Evolutionary conservation across 257 asterid genomes (phyloP), one percentile per base, ranked within the genome.

Genomic region (Nemophila menziesii): DNA sequence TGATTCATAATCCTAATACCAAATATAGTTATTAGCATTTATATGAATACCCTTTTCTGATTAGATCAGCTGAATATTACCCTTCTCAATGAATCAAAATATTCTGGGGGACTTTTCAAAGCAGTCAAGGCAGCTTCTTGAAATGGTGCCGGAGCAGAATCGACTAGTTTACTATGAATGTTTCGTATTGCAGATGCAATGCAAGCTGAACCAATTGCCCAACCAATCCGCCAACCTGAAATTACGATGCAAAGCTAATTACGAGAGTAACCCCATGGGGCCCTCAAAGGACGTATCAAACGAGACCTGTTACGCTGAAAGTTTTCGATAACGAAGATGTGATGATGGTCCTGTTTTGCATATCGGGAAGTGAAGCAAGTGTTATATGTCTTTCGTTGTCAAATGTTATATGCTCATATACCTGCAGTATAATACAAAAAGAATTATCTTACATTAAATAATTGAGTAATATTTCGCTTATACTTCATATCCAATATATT

Each of bases 171-270:
- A 38, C 65, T 34, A 50, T 83, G 97, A 60, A 87, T 80, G 61
- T 87, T 83, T 63, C 80, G 56, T 51, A 87, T 61, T 16, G 93
- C 93, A 24, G 89, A 77, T 54, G 95, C 89, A 38, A 83, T 61
- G 69, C 61, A 63, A 55, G 92, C 20, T 1, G 95, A 82, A 27
- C 81, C 87, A 50, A 77, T 65, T 12, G 93, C 95, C 95, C 95
- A 87, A 47, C 97, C 97, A 61, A 87, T 57, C 71, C 97, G 78
- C 97, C 97, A 87, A 43, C 97, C 97, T 87, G 43, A 53, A 37
- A 44, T 43, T 20, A 17, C 44, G 49, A 47, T 51, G 43, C 40
- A 58, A 15, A 52, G 52, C 17, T 46, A 43, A 47, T 52, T 22
- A 52, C 5, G 16, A 55, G 3, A 42, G 39, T 3, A 21, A 16